Percentiles rank a stretch among this genome's conserved stretches.
Conservation (phyloP, 768 basidiomycete genomes). For the Boletus sp. region DNA sequence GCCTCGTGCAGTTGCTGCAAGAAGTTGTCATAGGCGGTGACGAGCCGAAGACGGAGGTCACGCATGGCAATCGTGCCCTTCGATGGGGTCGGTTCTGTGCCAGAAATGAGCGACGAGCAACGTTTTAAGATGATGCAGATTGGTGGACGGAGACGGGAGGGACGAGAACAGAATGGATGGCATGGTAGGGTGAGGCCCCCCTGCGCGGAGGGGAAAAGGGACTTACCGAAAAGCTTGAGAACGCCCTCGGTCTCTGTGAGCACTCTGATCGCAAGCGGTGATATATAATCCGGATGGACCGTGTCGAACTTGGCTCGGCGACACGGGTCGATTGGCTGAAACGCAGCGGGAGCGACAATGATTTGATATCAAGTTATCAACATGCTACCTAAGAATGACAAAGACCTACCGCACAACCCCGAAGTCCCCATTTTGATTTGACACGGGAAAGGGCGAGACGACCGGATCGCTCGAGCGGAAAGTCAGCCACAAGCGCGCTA, state of each 20-base stretch:
- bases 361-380: not conserved
- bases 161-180: not conserved
- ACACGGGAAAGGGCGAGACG: conserved; percentile 17
- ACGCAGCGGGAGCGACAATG: not conserved
- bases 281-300: conserved; percentile 23
- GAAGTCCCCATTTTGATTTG: conserved; percentile 22
- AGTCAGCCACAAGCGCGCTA: conserved; percentile 26
- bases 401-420: conserved; percentile 18
- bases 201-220: not conserved
- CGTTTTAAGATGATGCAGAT: too few species aligned
- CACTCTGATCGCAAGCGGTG: conserved; percentile 24
- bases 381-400: not conserved
- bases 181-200: not conserved
- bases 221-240: conserved; percentile 27
- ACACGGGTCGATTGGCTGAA: conserved; percentile 21
- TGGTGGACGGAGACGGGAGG: not conserved
- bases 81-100: conserved; percentile 28
- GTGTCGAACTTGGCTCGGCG: conserved; percentile 20
- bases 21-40: conserved; percentile 21
- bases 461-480: conserved; percentile 24
- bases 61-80: conserved; percentile 20
- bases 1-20: conserved; percentile 16
- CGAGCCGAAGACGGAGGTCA: conserved; percentile 18
- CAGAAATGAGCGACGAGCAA: not conserved
- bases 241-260: conserved; percentile 26